Evolutionary conservation across 2,329 filamentous ascomycete genomes (phyloP).

Genomic region (Diaporthe citrichinensis): DNA sequence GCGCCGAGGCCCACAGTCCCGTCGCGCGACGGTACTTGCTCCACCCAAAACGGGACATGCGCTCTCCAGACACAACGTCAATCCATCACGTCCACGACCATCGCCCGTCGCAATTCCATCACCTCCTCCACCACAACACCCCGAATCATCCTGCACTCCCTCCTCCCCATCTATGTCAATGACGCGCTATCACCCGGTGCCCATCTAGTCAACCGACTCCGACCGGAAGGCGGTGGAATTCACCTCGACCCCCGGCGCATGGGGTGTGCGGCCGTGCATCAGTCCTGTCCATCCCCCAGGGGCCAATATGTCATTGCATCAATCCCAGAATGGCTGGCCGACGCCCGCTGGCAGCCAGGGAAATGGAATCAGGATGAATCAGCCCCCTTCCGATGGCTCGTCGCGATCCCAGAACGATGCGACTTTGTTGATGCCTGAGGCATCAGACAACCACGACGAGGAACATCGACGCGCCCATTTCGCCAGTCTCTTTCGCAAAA

Average conservation of each 20-base stretch:
- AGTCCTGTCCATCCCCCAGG: conserved; percentile 63
- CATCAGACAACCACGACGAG: conserved; percentile 73
- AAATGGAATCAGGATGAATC: conserved; percentile 65
- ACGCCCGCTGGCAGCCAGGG: conserved; percentile 67
- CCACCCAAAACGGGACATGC: conserved; percentile 38
- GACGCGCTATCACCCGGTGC: conserved; percentile 64
- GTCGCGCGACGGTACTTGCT: conserved; percentile 38
- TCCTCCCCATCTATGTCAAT: conserved; percentile 66
- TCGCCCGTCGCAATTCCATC: conserved; percentile 65
- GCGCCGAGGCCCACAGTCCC: conserved; percentile 30
- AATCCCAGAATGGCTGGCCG: conserved; percentile 76
- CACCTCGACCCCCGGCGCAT: conserved; percentile 68
- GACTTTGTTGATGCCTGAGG: conserved; percentile 71
- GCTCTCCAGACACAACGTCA: conserved; percentile 67
- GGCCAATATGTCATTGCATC: conserved; percentile 76
- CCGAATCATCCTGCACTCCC: conserved; percentile 56
- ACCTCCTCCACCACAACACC: conserved; percentile 56
- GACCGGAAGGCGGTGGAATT: conserved; percentile 63
- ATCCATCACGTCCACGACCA: conserved; percentile 66
- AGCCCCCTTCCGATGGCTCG: conserved; percentile 72
- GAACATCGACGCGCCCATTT: conserved; percentile 82
- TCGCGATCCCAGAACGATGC: conserved; percentile 65
- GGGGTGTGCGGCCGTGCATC: conserved; percentile 64
- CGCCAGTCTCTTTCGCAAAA: conserved; percentile 81
- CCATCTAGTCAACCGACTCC: conserved; percentile 62